phyloP scores from a whole-genome alignment of 2,329 filamentous ascomycete genomes.

The Colletotrichum brevisporum region DNA sequence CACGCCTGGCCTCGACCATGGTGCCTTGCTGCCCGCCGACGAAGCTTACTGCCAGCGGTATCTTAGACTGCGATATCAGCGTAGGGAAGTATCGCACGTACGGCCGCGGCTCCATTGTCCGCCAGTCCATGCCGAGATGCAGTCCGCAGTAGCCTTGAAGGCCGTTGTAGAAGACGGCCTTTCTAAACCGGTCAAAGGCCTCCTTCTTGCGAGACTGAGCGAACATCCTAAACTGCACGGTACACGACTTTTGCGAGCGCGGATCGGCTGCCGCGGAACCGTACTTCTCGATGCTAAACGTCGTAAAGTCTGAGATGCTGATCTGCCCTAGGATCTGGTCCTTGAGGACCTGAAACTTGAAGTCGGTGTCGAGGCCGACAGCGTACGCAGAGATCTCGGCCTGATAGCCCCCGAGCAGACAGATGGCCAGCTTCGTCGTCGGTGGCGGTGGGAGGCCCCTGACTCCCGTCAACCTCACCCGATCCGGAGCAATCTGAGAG shows the following conservation, averaged over 20 bases:
- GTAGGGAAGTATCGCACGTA: constrained; percentile 53
- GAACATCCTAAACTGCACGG: constrained; percentile 59
- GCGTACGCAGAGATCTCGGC: constrained; percentile 49
- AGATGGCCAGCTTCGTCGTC: constrained; percentile 57
- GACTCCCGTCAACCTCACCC: constrained; percentile 54
- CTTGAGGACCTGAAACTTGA: constrained; percentile 48
- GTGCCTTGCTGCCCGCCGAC: constrained; percentile 36
- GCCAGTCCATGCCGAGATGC: constrained; percentile 53
- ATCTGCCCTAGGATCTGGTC: constrained; percentile 45
- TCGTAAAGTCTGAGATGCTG: constrained; percentile 44
- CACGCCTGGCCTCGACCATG: constrained; percentile 1
- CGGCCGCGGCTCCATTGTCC: constrained; percentile 51
- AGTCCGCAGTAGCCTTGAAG: constrained; percentile 52
- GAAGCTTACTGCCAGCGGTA: constrained; percentile 43
- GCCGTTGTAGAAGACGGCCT: constrained; percentile 47
- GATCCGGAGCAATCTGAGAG: constrained; percentile 51
- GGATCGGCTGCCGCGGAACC: constrained; percentile 45
- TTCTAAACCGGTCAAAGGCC: constrained; percentile 42
- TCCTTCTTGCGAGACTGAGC: constrained; percentile 48
- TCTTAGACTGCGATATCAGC: constrained; percentile 22
- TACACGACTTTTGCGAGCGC: constrained; percentile 53
- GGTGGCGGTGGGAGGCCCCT: constrained; percentile 54
- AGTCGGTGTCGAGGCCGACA: constrained; percentile 44
- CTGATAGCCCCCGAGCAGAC: constrained; percentile 54
- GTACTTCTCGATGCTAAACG: constrained; percentile 49